These are phyloP conservation scores for Candida qinlingensis DNA, from an alignment of 805 yeast species.

Conservation along the genomic window DNA sequence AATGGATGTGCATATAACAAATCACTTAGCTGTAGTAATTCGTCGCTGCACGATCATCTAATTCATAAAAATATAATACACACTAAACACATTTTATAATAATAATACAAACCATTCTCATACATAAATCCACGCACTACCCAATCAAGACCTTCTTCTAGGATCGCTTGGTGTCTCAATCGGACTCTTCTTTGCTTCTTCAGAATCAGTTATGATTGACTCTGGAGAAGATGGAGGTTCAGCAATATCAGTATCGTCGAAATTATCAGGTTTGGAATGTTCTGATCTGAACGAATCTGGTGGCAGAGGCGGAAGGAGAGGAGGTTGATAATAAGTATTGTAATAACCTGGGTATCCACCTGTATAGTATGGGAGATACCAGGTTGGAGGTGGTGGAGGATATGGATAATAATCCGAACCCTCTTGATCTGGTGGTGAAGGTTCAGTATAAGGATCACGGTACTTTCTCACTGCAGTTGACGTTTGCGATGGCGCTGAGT, in stretches of 20 bases:
- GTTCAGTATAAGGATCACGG: neutral
- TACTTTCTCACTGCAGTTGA: neutral
- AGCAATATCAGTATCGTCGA: too few relatives aligned
- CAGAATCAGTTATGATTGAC: neutral
- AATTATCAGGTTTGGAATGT: too few relatives aligned
- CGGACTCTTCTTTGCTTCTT: neutral
- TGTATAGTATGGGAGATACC: neutral
- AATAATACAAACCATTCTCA: neutral
- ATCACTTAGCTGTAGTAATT: too few relatives aligned
- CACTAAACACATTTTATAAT: neutral
- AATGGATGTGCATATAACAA: too few relatives aligned
- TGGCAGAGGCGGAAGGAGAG: neutral
- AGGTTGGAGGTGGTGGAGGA: neutral
- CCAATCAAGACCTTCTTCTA: neutral
- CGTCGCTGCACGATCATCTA: too few relatives aligned
- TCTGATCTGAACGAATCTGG: neutral
- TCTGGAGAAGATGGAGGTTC: neutral
- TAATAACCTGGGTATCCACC: neutral
- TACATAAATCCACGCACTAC: neutral
- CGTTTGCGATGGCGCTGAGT: neutral
- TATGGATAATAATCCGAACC: neutral
- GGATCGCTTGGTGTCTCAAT: conserved; percentile 1
- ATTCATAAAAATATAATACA: neutral
- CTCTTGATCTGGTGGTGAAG: neutral
- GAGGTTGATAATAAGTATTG: neutral